A percentile compares a stretch with the other conserved stretches of the same genome.
phyloP scores from a whole-genome alignment of 768 basidiomycete genomes.

The Suillus bovinus region DNA sequence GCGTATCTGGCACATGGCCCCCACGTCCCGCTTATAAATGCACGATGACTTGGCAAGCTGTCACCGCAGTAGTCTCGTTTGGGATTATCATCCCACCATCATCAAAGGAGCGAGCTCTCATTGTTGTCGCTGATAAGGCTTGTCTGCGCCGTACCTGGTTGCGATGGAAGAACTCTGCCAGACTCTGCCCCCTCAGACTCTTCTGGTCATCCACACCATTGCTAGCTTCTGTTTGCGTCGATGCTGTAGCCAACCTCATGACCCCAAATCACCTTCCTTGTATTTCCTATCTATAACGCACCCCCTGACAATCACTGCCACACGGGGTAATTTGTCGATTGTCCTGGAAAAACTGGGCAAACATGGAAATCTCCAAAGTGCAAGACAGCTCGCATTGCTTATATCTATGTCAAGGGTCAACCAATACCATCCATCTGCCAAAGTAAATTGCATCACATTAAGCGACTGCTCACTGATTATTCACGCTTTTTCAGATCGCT shows the following conservation, averaged over 20 bases:
- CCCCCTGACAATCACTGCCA: neutral
- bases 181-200: neutral
- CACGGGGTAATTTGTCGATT: neutral
- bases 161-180: neutral
- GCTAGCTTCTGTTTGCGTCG: neutral
- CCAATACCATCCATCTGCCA: neutral
- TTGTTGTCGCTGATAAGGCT: neutral
- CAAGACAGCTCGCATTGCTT: neutral
- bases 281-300: neutral
- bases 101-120: neutral
- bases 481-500: neutral
- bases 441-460: neutral
- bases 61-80: neutral
- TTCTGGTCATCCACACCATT: neutral
- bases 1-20: neutral
- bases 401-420: neutral
- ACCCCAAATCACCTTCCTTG: neutral
- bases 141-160: slow-evolving; percentile 1
- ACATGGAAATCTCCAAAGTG: neutral
- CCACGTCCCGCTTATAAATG: neutral
- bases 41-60: neutral
- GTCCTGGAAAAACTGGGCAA: neutral
- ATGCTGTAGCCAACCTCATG: neutral
- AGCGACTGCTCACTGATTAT: neutral
- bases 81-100: neutral